A percentile compares a stretch with the other conserved stretches of the same genome.
phyloP scores from a whole-genome alignment of 345 rosid species.

The Camelina sativa region DNA sequence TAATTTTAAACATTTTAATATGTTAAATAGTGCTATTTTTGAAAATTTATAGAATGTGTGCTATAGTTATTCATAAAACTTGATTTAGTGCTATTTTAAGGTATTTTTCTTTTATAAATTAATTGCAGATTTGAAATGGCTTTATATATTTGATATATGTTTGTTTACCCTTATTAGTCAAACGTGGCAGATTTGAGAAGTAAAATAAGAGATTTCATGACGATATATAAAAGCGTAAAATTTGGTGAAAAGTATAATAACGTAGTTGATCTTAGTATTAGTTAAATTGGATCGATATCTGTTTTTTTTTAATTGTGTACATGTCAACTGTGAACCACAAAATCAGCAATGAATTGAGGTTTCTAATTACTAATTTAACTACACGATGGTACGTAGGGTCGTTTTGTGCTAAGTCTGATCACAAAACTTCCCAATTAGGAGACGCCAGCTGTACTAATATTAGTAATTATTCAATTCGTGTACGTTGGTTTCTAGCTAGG shows the following conservation, averaged over 20 bases:
- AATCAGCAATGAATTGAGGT: slow-evolving; percentile 33
- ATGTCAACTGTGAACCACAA: slow-evolving; percentile 26
- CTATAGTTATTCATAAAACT: too few species aligned
- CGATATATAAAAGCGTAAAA: slow-evolving; percentile 15
- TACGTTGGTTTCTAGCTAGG: slow-evolving; percentile 18
- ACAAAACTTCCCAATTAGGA: not conserved
- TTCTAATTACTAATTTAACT: not conserved
- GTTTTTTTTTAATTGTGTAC: not conserved
- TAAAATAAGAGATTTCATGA: slow-evolving; percentile 31
- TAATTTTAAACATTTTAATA: too few species aligned
- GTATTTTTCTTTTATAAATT: not conserved
- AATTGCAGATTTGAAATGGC: not conserved
- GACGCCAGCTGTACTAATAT: slow-evolving; percentile 11
- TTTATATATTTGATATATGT: not conserved
- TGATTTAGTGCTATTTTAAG: too few species aligned
- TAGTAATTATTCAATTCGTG: not conserved
- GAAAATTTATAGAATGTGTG: too few species aligned
- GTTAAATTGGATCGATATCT: not conserved
- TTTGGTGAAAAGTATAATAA: slow-evolving; percentile 1
- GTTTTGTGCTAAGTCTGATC: not conserved
- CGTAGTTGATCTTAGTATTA: not conserved
- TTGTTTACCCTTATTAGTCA: slow-evolving; percentile 3
- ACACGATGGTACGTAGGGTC: not conserved
- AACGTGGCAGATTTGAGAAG: slow-evolving; percentile 19
- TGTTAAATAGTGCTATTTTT: too few species aligned